A percentile compares a stretch with the other conserved stretches of the same genome.
Conservation (phyloP, 768 basidiomycete genomes). For the Coprinellus micaceus region DNA sequence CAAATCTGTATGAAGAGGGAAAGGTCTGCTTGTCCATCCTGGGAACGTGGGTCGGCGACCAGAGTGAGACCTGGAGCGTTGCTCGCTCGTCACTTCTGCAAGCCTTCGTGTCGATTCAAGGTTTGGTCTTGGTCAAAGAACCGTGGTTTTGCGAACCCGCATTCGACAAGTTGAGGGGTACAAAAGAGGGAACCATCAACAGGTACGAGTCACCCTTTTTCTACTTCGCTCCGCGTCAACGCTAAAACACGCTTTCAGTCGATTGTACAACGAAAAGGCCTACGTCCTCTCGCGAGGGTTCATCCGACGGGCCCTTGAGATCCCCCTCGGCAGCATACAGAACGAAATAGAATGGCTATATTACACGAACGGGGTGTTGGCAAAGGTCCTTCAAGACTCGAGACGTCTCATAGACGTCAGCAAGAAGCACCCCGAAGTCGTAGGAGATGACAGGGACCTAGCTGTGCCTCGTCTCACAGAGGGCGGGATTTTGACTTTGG, state of each 20-base stretch:
- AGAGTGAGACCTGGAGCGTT: constrained; percentile 83
- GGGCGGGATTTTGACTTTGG: constrained; percentile 77
- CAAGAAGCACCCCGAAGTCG: constrained; percentile 29
- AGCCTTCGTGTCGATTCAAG: constrained; percentile 91
- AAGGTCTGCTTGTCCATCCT: constrained; percentile 91
- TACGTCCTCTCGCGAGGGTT: constrained; percentile 89
- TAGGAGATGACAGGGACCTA: constrained; percentile 32
- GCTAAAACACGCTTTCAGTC: constrained; percentile 55
- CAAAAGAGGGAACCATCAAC: constrained; percentile 85
- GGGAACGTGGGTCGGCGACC: constrained; percentile 90
- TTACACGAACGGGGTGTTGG: constrained; percentile 55
- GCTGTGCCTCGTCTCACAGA: constrained; percentile 74
- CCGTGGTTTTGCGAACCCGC: constrained; percentile 96
- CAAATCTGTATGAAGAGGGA: constrained; percentile 89
- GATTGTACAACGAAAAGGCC: constrained; percentile 90
- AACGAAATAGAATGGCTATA: constrained; percentile 75
- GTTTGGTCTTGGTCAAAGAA: constrained; percentile 87
- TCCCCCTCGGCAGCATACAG: constrained; percentile 69
- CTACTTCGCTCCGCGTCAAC: constrained; percentile 7
- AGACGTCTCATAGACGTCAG: constrained; percentile 67
- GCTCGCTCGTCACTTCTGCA: constrained; percentile 84
- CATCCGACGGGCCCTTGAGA: constrained; percentile 82
- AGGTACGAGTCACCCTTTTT: constrained; percentile 41
- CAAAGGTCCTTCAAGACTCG: constrained; percentile 65
- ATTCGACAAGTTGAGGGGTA: constrained; percentile 88